Conservation (phyloP, 176 grass and related monocot species). For the Zea luxurians region DNA sequence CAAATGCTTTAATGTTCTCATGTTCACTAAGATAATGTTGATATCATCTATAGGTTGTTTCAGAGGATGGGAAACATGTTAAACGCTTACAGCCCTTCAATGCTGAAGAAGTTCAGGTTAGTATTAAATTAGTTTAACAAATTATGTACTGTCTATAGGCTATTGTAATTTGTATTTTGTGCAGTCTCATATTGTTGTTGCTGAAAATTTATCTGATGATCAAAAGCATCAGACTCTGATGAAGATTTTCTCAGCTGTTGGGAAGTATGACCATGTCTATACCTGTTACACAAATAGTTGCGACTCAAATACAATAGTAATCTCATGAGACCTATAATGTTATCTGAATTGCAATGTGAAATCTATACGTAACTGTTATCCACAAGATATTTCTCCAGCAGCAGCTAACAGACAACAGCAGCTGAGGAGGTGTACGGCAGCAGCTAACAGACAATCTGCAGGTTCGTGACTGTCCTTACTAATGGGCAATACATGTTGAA, state of each 20-base stretch:
- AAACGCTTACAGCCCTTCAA: constrained; percentile 68
- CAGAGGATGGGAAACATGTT: constrained; percentile 89
- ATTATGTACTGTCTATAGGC: constrained; percentile 1
- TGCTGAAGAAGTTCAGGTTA: constrained; percentile 87
- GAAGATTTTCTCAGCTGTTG: constrained; percentile 91
- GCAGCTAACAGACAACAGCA: constrained; percentile 54
- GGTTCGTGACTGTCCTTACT: too few relatives aligned
- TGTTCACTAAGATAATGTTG: constrained; percentile 18
- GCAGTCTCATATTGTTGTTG: constrained; percentile 88
- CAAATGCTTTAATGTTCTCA: constrained; percentile 12
- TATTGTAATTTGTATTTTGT: constrained; percentile 23
- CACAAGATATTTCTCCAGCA: constrained; percentile 63
- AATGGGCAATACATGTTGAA: too few relatives aligned
- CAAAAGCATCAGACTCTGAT: constrained; percentile 85
- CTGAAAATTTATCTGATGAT: constrained; percentile 91
- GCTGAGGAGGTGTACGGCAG: too few relatives aligned
- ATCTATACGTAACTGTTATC: constrained; percentile 94
- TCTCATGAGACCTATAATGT: not conserved
- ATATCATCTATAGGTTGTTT: constrained; percentile 68
- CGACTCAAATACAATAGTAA: not conserved
- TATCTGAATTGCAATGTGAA: constrained; percentile 68
- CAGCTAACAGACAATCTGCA: too few relatives aligned
- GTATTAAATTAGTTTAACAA: constrained; percentile 4
- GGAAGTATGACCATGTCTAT: constrained; percentile 54
- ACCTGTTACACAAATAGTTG: constrained; percentile 26